These are phyloP conservation scores for Globisporangium solare DNA, from an alignment of 352 stramenopile species.

Conservation along the genomic window DNA sequence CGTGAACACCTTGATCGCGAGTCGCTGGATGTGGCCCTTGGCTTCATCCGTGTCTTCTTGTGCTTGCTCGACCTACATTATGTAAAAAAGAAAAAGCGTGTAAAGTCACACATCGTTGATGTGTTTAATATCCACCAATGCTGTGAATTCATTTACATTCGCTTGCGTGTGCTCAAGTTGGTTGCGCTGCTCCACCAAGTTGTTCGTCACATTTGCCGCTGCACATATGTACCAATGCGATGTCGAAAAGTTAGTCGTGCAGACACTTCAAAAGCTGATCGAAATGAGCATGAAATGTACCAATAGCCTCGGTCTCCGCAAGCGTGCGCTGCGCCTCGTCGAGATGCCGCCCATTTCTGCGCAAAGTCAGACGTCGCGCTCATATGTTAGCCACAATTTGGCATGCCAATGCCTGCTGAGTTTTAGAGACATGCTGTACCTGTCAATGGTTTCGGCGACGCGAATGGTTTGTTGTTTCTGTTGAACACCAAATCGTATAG, in stretches of 20 bases:
- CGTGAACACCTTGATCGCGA: conserved; percentile 56
- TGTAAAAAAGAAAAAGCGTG: not conserved
- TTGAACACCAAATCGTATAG: not conserved
- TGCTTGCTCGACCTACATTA: conserved; percentile 46
- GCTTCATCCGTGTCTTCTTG: conserved; percentile 63
- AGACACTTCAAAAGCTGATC: not conserved
- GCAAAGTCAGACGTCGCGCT: not conserved
- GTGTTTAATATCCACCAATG: too few relatives aligned
- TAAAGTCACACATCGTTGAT: not conserved
- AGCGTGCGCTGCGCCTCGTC: conserved; percentile 70
- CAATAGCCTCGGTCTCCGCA: conserved; percentile 64
- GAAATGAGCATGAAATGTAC: conserved; percentile 17
- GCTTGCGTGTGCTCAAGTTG: conserved; percentile 59
- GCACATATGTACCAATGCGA: not conserved
- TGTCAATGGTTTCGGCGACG: conserved; percentile 37
- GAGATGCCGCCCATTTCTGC: conserved; percentile 64
- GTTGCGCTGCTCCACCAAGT: conserved; percentile 61
- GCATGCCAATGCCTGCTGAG: not conserved
- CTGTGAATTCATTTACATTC: conserved; percentile 31
- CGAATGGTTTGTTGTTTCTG: conserved; percentile 45
- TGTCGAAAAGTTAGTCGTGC: not conserved
- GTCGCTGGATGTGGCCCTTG: conserved; percentile 41
- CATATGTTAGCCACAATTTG: too few relatives aligned
- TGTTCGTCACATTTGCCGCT: conserved; percentile 69
- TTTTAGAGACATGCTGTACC: too few relatives aligned